Conservation (phyloP, 345 rosid species). For the Bruguiera parviflora region DNA sequence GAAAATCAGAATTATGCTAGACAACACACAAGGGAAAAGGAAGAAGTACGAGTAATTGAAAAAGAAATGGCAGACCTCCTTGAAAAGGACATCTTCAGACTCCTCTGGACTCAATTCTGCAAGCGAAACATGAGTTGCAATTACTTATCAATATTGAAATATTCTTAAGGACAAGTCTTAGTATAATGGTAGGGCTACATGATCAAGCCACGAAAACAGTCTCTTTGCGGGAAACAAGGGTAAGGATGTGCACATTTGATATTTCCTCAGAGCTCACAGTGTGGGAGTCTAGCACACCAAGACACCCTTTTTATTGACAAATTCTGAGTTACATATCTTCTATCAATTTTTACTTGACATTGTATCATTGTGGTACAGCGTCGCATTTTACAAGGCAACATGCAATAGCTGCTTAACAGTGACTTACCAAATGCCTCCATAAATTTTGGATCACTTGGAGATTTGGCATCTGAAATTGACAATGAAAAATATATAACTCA, state of each 20-base stretch:
- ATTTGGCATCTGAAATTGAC: constrained; percentile 65
- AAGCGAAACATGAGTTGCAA: constrained; percentile 8
- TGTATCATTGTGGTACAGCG: not conserved
- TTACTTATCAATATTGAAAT: not conserved
- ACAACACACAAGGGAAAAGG: not conserved
- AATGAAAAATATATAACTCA: constrained; percentile 8
- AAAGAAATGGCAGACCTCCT: constrained; percentile 60
- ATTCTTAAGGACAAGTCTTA: not conserved
- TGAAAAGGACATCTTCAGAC: constrained; percentile 96
- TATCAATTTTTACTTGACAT: not conserved
- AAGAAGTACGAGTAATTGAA: constrained; percentile 2
- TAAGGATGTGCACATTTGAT: no score
- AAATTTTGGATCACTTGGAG: constrained; percentile 75
- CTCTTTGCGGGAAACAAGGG: no score
- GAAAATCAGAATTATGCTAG: constrained; percentile 3
- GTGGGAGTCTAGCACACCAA: no score
- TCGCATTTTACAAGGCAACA: not conserved
- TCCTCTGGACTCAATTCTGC: constrained; percentile 94
- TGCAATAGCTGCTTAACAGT: not conserved
- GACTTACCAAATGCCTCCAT: constrained; percentile 87
- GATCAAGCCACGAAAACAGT: no score
- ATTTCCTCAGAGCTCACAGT: no score
- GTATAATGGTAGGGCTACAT: no score
- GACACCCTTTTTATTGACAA: not conserved
- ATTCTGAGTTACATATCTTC: not conserved